Conservation (phyloP, 352 stramenopile genomes). For the Globisporangium cystogenes region DNA sequence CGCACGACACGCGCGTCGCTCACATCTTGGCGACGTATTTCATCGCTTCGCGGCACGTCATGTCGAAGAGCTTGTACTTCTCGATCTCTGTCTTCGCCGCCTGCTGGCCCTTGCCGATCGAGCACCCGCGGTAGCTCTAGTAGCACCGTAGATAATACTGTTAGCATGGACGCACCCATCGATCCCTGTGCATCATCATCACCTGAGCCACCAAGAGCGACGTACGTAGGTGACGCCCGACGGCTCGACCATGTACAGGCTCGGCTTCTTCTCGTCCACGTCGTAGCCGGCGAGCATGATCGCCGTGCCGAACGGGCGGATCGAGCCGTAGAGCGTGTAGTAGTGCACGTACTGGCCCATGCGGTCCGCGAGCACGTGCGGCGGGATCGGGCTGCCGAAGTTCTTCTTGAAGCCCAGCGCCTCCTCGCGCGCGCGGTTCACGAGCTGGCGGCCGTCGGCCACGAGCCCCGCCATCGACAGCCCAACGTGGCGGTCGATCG, state of each 20-base stretch:
- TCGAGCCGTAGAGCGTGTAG: constrained; percentile 97
- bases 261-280: constrained; percentile 85
- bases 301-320: constrained; percentile 96
- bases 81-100: constrained; percentile 99
- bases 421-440: constrained; percentile 94
- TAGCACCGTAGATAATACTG: no score
- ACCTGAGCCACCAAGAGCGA: constrained; percentile 1
- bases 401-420: constrained; percentile 95
- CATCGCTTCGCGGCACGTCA: constrained; percentile 94
- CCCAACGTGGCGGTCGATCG: constrained; percentile 91
- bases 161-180: no score
- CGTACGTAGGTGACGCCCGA: constrained; percentile 89
- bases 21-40: constrained; percentile 98
- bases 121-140: constrained; percentile 96
- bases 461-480: constrained; percentile 95
- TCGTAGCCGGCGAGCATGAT: constrained; percentile 96
- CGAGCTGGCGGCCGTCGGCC: constrained; percentile 94
- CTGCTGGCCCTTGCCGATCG: constrained; percentile 97
- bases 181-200: no score
- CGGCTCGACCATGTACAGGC: constrained; percentile 91
- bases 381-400: constrained; percentile 93
- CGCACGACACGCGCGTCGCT: constrained; percentile 10
- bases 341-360: constrained; percentile 98
- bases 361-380: constrained; percentile 91
- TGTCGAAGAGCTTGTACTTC: constrained; percentile 95